Evolutionary conservation across 2,329 filamentous ascomycete genomes (phyloP).

Genomic region (Pseudogymnoascus sp.): DNA sequence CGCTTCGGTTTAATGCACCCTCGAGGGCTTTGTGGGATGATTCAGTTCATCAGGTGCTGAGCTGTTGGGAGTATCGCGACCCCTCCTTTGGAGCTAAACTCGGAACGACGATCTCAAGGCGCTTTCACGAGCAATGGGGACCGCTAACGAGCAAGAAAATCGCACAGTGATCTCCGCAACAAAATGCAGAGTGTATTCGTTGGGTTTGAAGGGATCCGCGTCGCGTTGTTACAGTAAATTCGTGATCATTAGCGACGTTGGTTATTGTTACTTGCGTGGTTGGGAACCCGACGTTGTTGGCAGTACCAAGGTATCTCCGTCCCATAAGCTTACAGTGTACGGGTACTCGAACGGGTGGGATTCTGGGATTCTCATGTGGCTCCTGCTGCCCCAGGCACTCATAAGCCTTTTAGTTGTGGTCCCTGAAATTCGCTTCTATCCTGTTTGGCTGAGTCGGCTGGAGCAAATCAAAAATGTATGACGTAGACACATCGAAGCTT

Average conservation of each 20-base stretch:
- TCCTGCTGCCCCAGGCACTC: constrained; percentile 4
- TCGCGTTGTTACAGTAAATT: constrained; percentile 4
- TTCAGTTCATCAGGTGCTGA: constrained; percentile 3
- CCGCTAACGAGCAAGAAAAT: not conserved
- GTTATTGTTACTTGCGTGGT: not conserved
- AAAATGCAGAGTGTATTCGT: not conserved
- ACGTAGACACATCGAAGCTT: constrained; percentile 3
- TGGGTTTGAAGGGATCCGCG: not conserved
- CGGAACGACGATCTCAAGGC: not conserved
- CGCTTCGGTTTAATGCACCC: not conserved
- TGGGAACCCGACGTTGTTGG: not conserved
- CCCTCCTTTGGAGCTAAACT: constrained; percentile 6
- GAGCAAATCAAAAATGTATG: not conserved
- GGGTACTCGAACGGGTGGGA: not conserved
- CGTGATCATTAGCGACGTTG: constrained; percentile 2
- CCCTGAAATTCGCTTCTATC: constrained; percentile 8
- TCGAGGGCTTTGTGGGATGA: constrained; percentile 1
- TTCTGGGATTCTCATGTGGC: not conserved
- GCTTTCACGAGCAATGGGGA: constrained; percentile 1
- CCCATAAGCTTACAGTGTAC: not conserved
- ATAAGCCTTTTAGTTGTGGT: constrained; percentile 4
- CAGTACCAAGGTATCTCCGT: constrained; percentile 5
- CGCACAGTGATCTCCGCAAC: not conserved
- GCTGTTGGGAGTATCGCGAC: constrained; percentile 3
- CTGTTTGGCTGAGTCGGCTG: not conserved